Evolutionary conservation across 148 eudicot genomes (phyloP).

Genomic region (Amaranthus cruentus): DNA sequence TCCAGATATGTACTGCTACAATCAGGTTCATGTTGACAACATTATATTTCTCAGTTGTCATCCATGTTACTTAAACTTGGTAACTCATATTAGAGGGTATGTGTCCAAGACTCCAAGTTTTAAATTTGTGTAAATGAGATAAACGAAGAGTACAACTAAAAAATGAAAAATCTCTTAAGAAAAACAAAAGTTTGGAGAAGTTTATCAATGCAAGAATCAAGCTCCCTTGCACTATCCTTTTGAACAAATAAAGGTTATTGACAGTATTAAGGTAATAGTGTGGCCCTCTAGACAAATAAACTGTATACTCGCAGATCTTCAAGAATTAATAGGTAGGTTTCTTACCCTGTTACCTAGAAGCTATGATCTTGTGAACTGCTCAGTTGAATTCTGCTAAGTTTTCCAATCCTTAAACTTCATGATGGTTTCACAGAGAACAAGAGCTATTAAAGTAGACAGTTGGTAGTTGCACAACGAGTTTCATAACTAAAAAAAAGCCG

Average conservation of each 20-base stretch:
- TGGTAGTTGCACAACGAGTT: not conserved
- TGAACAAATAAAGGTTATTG: not conserved
- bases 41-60: no score
- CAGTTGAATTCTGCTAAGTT: not conserved
- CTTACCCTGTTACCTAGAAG: not conserved
- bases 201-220: not conserved
- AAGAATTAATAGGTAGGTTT: no score
- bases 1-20: no score
- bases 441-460: not conserved
- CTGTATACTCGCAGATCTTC: not conserved
- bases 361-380: no score
- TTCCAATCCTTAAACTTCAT: not conserved
- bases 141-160: no score
- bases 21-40: no score
- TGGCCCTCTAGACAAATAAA: no score
- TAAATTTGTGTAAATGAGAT: no score
- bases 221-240: no score
- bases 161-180: not conserved
- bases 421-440: not conserved
- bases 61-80: no score
- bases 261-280: not conserved
- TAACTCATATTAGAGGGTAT: no score
- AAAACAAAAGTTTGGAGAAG: not conserved
- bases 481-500: not conserved
- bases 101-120: no score